Base-by-base conservation (phyloP, 768 basidiomycete genomes). In the Filobasidium wieringae region DNA sequence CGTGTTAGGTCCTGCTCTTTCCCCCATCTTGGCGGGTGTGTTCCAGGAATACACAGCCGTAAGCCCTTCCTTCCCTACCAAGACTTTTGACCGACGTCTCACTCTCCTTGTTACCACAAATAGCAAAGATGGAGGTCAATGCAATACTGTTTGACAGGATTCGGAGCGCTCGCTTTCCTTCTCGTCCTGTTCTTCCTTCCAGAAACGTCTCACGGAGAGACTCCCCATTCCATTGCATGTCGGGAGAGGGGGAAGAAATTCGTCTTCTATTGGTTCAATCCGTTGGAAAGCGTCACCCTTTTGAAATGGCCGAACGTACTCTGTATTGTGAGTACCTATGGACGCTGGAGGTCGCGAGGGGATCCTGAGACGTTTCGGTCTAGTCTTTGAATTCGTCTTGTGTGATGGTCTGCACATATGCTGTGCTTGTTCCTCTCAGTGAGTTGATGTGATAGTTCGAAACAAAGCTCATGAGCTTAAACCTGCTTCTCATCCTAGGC, bases 241-340 rank as follows among this genome's bases (percentile, higher is more conserved):
- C 37, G 57, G 43, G 61, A 65, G 37, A 53, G 55, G 12, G 64
- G 66, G 7, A 67, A 68, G 61, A 66, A 63, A n/a, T 74, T 72
- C 41, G 68, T 74, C 3, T 33, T 62, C 29, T 72, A 64, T 54
- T 55, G 58, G 34, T 74, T 71, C 59, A 72, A 72, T 51, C 73
- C 73, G 0, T 59, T 74, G 12, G 47, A 58, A 7, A 66, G 64
- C 27, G 43, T 74, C 33, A 64, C 56, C 4, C 57, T 74, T 9
- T 61, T 72, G 24, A 37, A 61, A 32, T 68, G 68, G 66, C 62
- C 66, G 8, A 72, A 72, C 56, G 66, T 74, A 27, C 53, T 60
- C 14, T 37, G 61, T n/a, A 65, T 66, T 43, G 70, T 70, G 54
- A 62, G 68, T 66, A 0, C 36, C 51, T 24, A 14, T 12, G 7